Base-by-base conservation (phyloP, 2,329 filamentous ascomycete genomes). In the Aspergillus hortae region DNA sequence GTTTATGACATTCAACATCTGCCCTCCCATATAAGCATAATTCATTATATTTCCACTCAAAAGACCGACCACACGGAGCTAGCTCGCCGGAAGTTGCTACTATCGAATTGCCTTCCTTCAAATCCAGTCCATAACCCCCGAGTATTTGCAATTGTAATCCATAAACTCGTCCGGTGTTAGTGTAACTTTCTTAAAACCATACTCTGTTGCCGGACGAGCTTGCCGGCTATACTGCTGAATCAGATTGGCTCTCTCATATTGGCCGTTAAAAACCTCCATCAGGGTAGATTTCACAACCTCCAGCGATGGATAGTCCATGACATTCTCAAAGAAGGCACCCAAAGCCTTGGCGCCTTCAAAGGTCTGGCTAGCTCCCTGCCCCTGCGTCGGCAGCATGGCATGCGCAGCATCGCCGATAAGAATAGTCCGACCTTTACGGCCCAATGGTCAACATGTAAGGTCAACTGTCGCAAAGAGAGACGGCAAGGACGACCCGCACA, bases 301-400 rank as follows among this genome's bases (percentile, higher is more conserved):
- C 2, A 17, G 35, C 14, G 14, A 38, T 14, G 35, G 2, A 14
- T 17, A 12, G 3, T 2, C 14, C 35, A 4, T n/a, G 14, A 38
- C 9, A 17, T 38, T 12, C 4, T 38, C 14, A n/a, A 38, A 38
- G 35, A 38, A 15, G 1, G 35, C 35, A n/a, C 14, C 14, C 15
- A 38, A 17, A 38, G 33, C 45, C 21, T 61, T 71, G 0, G 70
- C 73, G 48, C 76, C 74, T 56, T 77, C 74, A 19, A 76, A 64
- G 0, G 67, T 67, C 51, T 76, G 73, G 35, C 66, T 72, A 0
- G 71, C 74, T 1, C 74, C 74, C 56, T 77, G 73, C 0, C 72
- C 74, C 53, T 74, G 72, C 0, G 70, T 75, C 0, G 75, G 75
- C 2, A 75, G 60, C 61, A 66, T 71, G 1, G 69, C 65, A 57